A percentile compares a stretch with the other conserved stretches of the same genome.
These are phyloP conservation scores for Neopestalotiopsis sp. DNA, from an alignment of 2,329 filamentous ascomycete genomes.

Conservation along the genomic window DNA sequence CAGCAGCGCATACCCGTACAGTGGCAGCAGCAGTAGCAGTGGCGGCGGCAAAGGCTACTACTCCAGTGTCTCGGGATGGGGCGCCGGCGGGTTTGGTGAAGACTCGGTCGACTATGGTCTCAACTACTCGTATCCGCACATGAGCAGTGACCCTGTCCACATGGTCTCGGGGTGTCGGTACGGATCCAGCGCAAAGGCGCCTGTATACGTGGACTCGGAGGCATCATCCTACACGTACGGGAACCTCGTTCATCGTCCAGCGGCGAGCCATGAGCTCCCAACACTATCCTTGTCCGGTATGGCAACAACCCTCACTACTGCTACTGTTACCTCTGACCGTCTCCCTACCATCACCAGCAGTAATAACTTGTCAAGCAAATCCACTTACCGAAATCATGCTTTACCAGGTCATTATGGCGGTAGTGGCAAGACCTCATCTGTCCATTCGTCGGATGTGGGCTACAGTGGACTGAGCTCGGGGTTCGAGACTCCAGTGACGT, in stretches of 20 bases:
- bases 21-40: conserved; percentile 12
- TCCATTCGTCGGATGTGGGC: conserved; percentile 31
- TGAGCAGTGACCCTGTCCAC: conserved; percentile 38
- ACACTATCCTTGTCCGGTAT: conserved; percentile 47
- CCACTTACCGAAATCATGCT: conserved; percentile 35
- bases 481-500: conserved; percentile 27
- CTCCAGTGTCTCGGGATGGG: conserved; percentile 41
- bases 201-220: conserved; percentile 43
- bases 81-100: conserved; percentile 37
- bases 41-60: conserved; percentile 37
- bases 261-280: conserved; percentile 36
- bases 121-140: conserved; percentile 39
- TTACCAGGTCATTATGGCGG: conserved; percentile 29
- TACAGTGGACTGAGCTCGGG: conserved; percentile 32
- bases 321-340: conserved; percentile 25
- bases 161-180: conserved; percentile 39
- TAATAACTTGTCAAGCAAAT: conserved; percentile 33
- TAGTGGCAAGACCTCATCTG: conserved; percentile 26
- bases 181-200: conserved; percentile 26
- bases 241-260: conserved; percentile 42
- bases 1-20: conserved; percentile 37
- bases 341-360: conserved; percentile 41
- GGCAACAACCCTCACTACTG: conserved; percentile 43
- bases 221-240: conserved; percentile 37
- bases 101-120: conserved; percentile 43